A percentile compares a stretch with the other conserved stretches of the same genome.
Conservation (phyloP, 352 stramenopile genomes). For the Phytophthora ramorum region DNA sequence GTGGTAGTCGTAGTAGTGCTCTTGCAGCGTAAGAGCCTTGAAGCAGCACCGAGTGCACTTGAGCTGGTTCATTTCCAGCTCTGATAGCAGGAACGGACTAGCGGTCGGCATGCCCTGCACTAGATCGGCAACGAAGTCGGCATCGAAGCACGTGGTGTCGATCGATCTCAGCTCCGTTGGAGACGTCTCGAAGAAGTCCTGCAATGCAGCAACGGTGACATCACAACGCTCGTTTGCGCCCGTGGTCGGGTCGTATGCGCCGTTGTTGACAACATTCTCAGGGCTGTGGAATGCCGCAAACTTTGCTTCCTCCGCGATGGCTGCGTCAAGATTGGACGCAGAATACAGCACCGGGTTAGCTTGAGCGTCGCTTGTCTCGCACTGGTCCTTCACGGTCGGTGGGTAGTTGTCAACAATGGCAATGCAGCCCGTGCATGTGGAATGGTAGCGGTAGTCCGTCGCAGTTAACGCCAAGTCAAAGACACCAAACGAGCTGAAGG, state of each 20-base stretch:
- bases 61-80: conserved; percentile 4
- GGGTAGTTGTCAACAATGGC: conserved; percentile 33
- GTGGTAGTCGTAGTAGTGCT: conserved; percentile 37
- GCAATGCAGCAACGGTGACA: conserved; percentile 1
- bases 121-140: conserved; percentile 5
- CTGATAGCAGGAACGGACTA: conserved; percentile 1
- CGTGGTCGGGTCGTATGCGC: conserved; percentile 5
- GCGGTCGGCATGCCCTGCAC: background rate
- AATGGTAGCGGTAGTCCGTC: conserved; percentile 22
- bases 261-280: conserved; percentile 28
- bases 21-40: conserved; percentile 20
- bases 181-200: conserved; percentile 19
- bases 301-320: conserved; percentile 17
- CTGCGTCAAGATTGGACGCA: conserved; percentile 5
- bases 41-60: conserved; percentile 31
- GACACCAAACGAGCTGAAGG: conserved; percentile 33
- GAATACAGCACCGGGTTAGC: conserved; percentile 1
- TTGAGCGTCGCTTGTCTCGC: conserved; percentile 1
- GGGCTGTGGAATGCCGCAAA: conserved; percentile 21
- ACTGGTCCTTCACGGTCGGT: conserved; percentile 6
- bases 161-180: background rate
- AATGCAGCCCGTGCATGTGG: conserved; percentile 19
- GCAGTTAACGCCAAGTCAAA: conserved; percentile 35
- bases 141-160: conserved; percentile 15
- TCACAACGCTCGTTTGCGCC: conserved; percentile 23